Base-by-base conservation (phyloP, 2,329 filamentous ascomycete genomes). In the Nectriaceae sp. region DNA sequence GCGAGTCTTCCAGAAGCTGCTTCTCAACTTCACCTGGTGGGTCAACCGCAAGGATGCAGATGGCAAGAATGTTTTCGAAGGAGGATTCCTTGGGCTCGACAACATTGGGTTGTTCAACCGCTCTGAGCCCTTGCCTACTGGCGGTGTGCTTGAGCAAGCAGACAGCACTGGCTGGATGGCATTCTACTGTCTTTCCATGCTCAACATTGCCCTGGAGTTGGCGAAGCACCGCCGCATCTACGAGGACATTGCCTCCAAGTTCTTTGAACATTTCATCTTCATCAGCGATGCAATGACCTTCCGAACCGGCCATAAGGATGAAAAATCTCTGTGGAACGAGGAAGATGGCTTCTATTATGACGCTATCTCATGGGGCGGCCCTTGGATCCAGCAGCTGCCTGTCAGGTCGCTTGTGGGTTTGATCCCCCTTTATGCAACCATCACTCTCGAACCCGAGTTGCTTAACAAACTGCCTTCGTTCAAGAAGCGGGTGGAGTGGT, bases 111-210 rank as follows among this genome's bases (percentile, higher is more conserved):
- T 97, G 29, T 97, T 97, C 81, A 97, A 97, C 71, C 88, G 93
- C 39, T 97, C 93, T 0, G 93, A 97, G 68, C 92, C 94, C 21
- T 75, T 97, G 33, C 93, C 93, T 1, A 97, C 94, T 0, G 93
- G 93, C 24, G 93, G 94, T 71, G 87, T 91, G 3, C 82, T 97
- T 8, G 93, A 97, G 70, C 93, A 97, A 73, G 94, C 94, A 16
- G 93, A 97, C 76, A 96, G 91, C 67, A 97, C 93, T 10, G 93
- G 93, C 24, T 97, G 93, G 93, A 97, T 97, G 93, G 93, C 90
- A 10, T 97, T 97, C 70, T 97, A 96, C 75, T 96, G 88, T 64
- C 74, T 97, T 54, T 91, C 85, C 73, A 97, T 97, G 93, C 79
- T 97, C 64, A 97, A 97, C 72, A 97, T 97, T 64, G 87, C 92